Base-by-base conservation (phyloP, 345 rosid species). In the Bruguiera gymnorhiza region DNA sequence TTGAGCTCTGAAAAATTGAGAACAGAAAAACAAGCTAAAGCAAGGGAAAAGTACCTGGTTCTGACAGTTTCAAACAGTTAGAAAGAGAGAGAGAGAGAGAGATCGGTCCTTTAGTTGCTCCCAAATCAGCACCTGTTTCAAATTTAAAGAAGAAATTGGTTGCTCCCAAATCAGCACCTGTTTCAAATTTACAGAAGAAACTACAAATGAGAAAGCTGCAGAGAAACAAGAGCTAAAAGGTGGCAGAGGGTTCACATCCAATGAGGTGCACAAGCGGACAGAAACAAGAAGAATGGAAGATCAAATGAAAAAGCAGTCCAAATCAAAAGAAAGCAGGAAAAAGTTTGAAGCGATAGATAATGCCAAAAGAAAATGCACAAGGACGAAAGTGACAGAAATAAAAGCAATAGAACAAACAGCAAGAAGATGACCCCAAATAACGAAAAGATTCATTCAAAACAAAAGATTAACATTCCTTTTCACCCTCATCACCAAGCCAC, bases 191-290 rank as follows among this genome's bases (percentile, higher is more conserved):
- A 10, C 39, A n/a, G 13, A 24, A 75, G 37, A 39, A 74, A 63
- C 27, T 21, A 11, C 57, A 58, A 21, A 61, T 6, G 62, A 50
- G 57, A 39, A 73, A 72, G 57, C 50, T n/a, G 37, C 64, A 30
- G 16, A 64, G 24, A 34, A 30, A 37, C 11, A 36, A 53, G 9
- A 27, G 27, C 53, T 48, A 51, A 63, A 62, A 56, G 19, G 6
- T 20, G 56, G 43, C 7, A 29, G 51, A 27, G 66, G 59, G 65
- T 76, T 67, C 76, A 50, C 52, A 43, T 67, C 70, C 60, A 55
- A 70, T n/a, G 32, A 75, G 65, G 68, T 58, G 66, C 11, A 13
- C 63, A 67, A 39, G 13, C 63, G 53, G 62, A 72, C 65, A 52
- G 50, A 71, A 65, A 21, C 31, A 63, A 61, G 29, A 32, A 50